phyloP scores from a whole-genome alignment of 2,329 filamentous ascomycete genomes.

The Talaromyces albobiverticillius region DNA sequence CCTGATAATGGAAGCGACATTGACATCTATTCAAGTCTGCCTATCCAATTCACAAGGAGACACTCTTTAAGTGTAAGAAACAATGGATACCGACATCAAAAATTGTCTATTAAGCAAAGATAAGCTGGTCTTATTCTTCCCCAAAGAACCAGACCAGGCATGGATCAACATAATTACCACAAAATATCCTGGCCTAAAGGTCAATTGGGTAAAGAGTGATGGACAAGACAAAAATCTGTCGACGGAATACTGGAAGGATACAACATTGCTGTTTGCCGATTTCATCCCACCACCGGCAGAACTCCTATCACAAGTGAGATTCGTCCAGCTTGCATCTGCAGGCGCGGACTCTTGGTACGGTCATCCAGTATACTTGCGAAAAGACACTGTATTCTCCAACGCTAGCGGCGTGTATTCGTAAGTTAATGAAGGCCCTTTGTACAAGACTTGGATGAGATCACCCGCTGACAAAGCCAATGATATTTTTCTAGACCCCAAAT shows the following conservation, averaged over 20 bases:
- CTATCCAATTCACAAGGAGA: too few relatives aligned
- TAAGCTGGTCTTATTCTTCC: constrained; percentile 1
- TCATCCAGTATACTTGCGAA: neutral
- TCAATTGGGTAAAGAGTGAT: neutral
- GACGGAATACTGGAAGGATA: neutral
- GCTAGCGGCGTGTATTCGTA: neutral
- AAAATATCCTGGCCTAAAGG: neutral
- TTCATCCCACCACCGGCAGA: neutral
- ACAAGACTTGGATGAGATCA: neutral
- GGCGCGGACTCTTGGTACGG: neutral
- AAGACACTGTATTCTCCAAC: neutral
- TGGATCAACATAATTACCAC: neutral
- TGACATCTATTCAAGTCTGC: too few relatives aligned
- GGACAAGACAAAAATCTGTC: neutral
- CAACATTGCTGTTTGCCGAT: neutral
- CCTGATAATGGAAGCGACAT: too few relatives aligned
- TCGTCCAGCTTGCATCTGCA: neutral
- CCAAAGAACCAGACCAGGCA: neutral
- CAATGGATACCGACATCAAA: neutral
- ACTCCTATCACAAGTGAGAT: neutral
- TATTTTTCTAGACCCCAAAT: neutral
- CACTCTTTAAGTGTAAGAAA: neutral
- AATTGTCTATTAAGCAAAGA: neutral
- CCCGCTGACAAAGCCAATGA: neutral
- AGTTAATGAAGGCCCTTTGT: neutral